These are phyloP conservation scores for Corniculantispora saksenae DNA, from an alignment of 2,329 filamentous ascomycete genomes.

Conservation along the genomic window DNA sequence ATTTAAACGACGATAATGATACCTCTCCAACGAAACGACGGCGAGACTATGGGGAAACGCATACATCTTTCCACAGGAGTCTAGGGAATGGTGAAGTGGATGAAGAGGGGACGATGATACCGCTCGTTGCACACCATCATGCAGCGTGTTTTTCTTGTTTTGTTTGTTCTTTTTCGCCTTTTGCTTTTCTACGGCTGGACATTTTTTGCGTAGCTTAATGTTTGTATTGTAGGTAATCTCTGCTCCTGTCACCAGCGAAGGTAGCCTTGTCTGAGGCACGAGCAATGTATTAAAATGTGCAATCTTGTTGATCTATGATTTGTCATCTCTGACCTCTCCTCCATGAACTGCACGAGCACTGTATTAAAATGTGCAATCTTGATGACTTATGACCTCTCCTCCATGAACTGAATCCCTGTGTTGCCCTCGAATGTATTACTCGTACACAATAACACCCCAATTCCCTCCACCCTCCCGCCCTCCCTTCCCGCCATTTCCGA, in stretches of 20 bases:
- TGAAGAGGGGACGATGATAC: conserved; percentile 23
- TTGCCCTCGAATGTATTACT: too few species aligned
- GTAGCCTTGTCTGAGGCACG: neutral
- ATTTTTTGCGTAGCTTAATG: conserved; percentile 17
- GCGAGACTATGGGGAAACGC: conserved; percentile 3
- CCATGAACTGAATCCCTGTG: too few species aligned
- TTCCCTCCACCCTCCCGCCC: too few species aligned
- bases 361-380: conserved; percentile 13
- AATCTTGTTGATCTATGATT: conserved; percentile 1
- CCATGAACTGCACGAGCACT: neutral
- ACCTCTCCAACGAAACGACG: conserved; percentile 3
- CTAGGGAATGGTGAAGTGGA: neutral
- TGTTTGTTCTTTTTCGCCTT: neutral
- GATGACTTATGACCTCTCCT: neutral
- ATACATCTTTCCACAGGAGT: conserved; percentile 11
- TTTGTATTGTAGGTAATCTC: conserved; percentile 19
- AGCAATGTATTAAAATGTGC: conserved; percentile 14
- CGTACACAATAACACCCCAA: too few species aligned
- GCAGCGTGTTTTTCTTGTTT: conserved; percentile 19
- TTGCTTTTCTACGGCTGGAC: conserved; percentile 10
- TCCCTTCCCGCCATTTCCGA: too few species aligned
- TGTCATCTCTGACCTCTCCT: too few species aligned
- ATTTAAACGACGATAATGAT: conserved; percentile 2
- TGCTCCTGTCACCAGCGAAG: neutral
- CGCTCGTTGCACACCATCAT: conserved; percentile 16